Evolutionary conservation across 2,329 filamentous ascomycete genomes (phyloP).

Genomic region (Aureobasidium uvarum): DNA sequence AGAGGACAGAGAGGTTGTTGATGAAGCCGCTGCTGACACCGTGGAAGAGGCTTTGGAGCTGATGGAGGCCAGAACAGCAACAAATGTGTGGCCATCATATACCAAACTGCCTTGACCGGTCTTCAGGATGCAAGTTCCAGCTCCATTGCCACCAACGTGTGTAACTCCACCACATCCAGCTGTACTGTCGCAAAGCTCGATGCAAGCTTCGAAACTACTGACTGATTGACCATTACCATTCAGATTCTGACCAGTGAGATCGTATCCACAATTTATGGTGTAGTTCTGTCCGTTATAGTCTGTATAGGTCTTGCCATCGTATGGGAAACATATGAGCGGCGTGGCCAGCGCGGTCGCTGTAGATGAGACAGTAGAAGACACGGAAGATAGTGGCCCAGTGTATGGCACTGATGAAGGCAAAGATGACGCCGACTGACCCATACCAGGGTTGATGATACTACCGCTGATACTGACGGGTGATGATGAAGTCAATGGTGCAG

Average conservation of each 20-base stretch:
- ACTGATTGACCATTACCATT: not conserved
- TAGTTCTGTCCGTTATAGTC: constrained; percentile 27
- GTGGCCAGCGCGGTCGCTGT: constrained; percentile 19
- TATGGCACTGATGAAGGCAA: constrained; percentile 31
- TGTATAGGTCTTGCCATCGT: constrained; percentile 28
- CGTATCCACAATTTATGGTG: constrained; percentile 28
- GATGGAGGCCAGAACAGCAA: constrained; percentile 16
- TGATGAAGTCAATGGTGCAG: constrained; percentile 21
- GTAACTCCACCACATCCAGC: constrained; percentile 29
- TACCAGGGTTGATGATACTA: constrained; percentile 33
- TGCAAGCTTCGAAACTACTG: constrained; percentile 30
- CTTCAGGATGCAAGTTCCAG: constrained; percentile 32
- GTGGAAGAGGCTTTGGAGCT: not conserved
- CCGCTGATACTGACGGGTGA: constrained; percentile 19
- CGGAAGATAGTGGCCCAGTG: constrained; percentile 35
- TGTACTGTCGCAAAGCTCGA: constrained; percentile 30
- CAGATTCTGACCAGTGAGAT: constrained; percentile 19
- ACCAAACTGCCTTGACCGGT: constrained; percentile 17
- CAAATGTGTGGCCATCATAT: constrained; percentile 29
- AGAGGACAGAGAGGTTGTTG: constrained; percentile 7
- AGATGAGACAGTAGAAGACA: constrained; percentile 27
- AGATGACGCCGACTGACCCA: constrained; percentile 33
- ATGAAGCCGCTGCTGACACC: not conserved
- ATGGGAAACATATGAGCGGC: constrained; percentile 29
- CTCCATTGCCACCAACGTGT: constrained; percentile 31